A percentile compares a stretch with the other conserved stretches of the same genome.
Conservation (phyloP, 345 rosid species). For the Eucalyptus guilfoylei region DNA sequence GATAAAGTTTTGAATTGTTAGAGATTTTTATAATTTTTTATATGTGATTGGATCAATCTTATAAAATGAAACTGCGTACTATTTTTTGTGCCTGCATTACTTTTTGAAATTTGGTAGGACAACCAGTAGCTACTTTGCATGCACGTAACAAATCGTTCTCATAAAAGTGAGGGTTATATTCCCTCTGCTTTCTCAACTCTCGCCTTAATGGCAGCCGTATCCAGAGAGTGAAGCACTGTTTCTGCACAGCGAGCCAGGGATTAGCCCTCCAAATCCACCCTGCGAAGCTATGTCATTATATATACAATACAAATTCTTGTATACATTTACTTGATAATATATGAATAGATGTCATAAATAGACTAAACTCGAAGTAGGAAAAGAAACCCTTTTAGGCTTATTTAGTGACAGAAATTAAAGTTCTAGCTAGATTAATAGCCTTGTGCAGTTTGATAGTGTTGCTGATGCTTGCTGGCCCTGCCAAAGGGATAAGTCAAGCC, state of each 20-base stretch:
- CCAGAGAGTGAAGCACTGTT: neutral
- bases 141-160: neutral
- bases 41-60: neutral
- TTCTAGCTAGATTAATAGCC: neutral
- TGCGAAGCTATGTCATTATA: neutral
- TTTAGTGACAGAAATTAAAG: too few species aligned
- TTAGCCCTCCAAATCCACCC: neutral
- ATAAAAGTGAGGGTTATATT: neutral
- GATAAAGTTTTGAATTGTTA: rapidly evolving
- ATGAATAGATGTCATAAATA: neutral
- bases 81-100: neutral
- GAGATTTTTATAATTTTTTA: rapidly evolving
- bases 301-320: neutral
- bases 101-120: neutral
- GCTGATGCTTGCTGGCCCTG: neutral
- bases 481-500: neutral
- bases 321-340: neutral
- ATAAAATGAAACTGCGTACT: neutral
- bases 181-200: neutral
- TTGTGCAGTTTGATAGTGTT: neutral
- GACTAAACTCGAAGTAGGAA: neutral
- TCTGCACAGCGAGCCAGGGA: neutral
- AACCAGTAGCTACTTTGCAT: neutral
- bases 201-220: neutral
- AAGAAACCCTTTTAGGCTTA: neutral